Evolutionary conservation across 257 asterid genomes (phyloP), one percentile per base, ranked within the genome.

Genomic region (Capsicum chinense): DNA sequence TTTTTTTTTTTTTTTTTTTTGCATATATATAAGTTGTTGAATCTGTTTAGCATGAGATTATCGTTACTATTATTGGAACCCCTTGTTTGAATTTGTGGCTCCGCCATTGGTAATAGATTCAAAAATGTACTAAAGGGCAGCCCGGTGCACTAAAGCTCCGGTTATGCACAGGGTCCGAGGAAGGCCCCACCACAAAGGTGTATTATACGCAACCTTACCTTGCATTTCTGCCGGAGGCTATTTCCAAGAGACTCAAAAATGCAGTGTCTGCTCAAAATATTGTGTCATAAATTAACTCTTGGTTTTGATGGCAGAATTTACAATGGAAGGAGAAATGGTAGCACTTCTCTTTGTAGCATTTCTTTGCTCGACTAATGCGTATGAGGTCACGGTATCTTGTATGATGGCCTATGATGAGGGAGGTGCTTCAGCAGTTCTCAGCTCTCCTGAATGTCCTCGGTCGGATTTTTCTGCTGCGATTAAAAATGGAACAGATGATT

Each of bases 381-480:
- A 76, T 73, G 93, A 90, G 66, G 91, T 88, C 44, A 87, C 95
- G 3, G 92, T 85, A 10, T 92, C 94, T 3, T 93, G 96, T 84
- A 89, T 90, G 93, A 88, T 88, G 89, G 92, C 90, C 60, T 92
- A 91, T 69, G 95, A 92, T 67, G 91, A 87, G 85, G 97, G 98
- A 39, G 95, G 98, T 70, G 90, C 90, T 59, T 88, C 90, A 33
- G 90, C 91, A 44, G 93, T 91, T 73, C 87, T 90, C 15, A 39
- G 21, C 52, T 91, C 95, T n/a, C 87, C 83, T 12, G 92, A 90
- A 79, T 93, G 98, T 84, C 87, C 87, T 80, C 88, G 60, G 26
- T 87, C 93, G 94, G 59, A 52, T 73, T 83, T 81, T 17, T 83
- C 90, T 10, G 80, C 86, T 37, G 82, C 87, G 84, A 85, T 88